A percentile compares a stretch with the other conserved stretches of the same genome.
Evolutionary conservation across 805 yeast genomes (phyloP).

Genomic region (Cyberlindnera americana): DNA sequence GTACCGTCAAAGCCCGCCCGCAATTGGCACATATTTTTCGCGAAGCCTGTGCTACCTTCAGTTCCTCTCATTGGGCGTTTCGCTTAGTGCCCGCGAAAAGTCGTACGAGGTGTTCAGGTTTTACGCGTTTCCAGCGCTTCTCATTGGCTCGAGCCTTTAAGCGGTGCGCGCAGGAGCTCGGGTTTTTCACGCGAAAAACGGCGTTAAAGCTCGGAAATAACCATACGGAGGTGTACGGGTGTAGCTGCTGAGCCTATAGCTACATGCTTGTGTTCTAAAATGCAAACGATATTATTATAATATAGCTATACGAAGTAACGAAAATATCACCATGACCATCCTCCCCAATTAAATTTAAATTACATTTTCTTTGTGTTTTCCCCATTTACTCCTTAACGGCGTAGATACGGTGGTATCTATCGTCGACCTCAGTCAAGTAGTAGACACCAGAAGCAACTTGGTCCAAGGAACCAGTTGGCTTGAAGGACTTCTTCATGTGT

Average conservation of each 20-base stretch:
- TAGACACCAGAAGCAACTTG: conserved; percentile 71
- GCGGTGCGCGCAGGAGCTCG: not conserved
- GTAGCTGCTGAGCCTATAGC: too few relatives aligned
- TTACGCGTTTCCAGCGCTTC: not conserved
- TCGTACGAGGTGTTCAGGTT: conserved; percentile 1
- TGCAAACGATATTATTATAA: too few relatives aligned
- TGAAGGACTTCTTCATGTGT: conserved; percentile 74
- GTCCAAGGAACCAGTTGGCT: conserved; percentile 78
- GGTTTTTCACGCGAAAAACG: too few relatives aligned
- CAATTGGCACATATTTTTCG: too few relatives aligned
- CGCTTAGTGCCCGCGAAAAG: too few relatives aligned
- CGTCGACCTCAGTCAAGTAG: conserved; percentile 81
- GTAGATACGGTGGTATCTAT: conserved; percentile 81
- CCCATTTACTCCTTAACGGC: conserved; percentile 53
- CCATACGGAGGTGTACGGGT: not conserved
- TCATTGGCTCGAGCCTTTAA: not conserved
- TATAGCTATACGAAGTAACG: not conserved
- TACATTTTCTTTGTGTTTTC: too few relatives aligned
- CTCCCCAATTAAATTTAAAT: too few relatives aligned
- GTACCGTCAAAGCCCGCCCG: too few relatives aligned
- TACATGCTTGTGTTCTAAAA: too few relatives aligned
- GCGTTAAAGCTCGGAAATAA: too few relatives aligned
- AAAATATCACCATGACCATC: not conserved
- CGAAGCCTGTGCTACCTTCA: too few relatives aligned
- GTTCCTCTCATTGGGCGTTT: too few relatives aligned